Evolutionary conservation across 805 yeast genomes (phyloP).

Genomic region (Groenewaldozyma salmanticensis): DNA sequence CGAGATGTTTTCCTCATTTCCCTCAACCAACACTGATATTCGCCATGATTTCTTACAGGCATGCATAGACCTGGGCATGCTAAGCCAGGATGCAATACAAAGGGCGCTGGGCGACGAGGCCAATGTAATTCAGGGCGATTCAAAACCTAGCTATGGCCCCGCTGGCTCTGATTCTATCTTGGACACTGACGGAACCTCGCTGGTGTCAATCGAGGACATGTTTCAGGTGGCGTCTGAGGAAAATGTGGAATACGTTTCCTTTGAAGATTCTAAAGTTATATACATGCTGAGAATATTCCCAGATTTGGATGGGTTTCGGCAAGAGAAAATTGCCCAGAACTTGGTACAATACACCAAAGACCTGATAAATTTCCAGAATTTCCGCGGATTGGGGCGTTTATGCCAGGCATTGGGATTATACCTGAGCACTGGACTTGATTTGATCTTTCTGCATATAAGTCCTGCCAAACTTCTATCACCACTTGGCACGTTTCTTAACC

Average conservation of each 20-base stretch:
- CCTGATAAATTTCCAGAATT: slow-evolving; percentile 34
- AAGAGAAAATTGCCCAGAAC: slow-evolving; percentile 35
- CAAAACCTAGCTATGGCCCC: slow-evolving; percentile 5
- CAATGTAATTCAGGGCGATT: slow-evolving; percentile 6
- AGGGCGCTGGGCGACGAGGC: slow-evolving; percentile 19
- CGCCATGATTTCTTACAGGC: slow-evolving; percentile 43
- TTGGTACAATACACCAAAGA: slow-evolving; percentile 27
- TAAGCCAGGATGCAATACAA: slow-evolving; percentile 29
- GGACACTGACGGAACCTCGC: slow-evolving; percentile 5
- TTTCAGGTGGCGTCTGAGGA: slow-evolving; percentile 20
- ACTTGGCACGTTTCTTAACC: slow-evolving; percentile 44
- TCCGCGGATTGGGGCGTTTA: slow-evolving; percentile 38
- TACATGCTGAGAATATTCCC: slow-evolving; percentile 40
- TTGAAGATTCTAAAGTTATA: slow-evolving; percentile 45
- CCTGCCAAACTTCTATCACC: slow-evolving; percentile 37
- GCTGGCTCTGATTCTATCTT: slow-evolving; percentile 14
- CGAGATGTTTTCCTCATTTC: slow-evolving; percentile 43
- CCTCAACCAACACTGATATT: slow-evolving; percentile 37
- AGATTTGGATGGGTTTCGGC: slow-evolving; percentile 37
- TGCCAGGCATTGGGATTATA: slow-evolving; percentile 43
- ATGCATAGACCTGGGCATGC: slow-evolving; percentile 33
- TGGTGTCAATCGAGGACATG: slow-evolving; percentile 27
- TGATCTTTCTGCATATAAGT: slow-evolving; percentile 35
- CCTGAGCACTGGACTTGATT: slow-evolving; percentile 34
- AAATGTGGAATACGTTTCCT: slow-evolving; percentile 39